Percentiles rank a stretch among this genome's conserved stretches.
Evolutionary conservation across 2,329 filamentous ascomycete species (phyloP).

Genomic region (Microdochium bolleyi): DNA sequence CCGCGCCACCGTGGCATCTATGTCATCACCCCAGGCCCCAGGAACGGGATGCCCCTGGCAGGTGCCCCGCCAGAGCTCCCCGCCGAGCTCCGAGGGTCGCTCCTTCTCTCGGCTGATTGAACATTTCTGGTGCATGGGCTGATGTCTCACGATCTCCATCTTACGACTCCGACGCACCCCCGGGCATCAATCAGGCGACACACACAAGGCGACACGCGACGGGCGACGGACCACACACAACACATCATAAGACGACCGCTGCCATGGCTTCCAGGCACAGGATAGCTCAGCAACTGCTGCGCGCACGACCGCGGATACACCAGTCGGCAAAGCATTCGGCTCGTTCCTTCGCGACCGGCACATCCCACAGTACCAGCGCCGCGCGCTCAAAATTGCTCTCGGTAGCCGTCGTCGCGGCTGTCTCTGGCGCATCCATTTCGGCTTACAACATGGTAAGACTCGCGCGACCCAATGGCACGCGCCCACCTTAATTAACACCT

Average conservation of each 20-base stretch:
- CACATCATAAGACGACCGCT: background rate
- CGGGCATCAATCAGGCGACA: background rate
- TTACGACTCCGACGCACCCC: background rate
- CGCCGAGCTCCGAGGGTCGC: too few species aligned
- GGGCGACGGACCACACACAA: background rate
- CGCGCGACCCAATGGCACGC: background rate
- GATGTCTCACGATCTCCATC: background rate
- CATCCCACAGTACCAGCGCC: background rate
- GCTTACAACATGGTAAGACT: background rate
- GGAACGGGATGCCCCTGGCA: too few species aligned
- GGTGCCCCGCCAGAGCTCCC: too few species aligned
- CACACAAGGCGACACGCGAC: background rate
- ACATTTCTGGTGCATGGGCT: background rate
- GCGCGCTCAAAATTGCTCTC: background rate
- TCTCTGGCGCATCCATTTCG: background rate
- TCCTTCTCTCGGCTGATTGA: background rate
- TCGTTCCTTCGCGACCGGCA: background rate
- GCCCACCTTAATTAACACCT: background rate
- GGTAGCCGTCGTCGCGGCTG: background rate
- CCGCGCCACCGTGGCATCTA: too few species aligned
- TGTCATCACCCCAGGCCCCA: too few species aligned
- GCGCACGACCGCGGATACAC: background rate
- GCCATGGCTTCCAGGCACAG: background rate
- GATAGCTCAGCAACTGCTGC: background rate
- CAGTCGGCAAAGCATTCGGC: background rate